Evolutionary conservation across 1,284 basidiomycete genomes (phyloP).

Genomic region (Takashimella koratensis): DNA sequence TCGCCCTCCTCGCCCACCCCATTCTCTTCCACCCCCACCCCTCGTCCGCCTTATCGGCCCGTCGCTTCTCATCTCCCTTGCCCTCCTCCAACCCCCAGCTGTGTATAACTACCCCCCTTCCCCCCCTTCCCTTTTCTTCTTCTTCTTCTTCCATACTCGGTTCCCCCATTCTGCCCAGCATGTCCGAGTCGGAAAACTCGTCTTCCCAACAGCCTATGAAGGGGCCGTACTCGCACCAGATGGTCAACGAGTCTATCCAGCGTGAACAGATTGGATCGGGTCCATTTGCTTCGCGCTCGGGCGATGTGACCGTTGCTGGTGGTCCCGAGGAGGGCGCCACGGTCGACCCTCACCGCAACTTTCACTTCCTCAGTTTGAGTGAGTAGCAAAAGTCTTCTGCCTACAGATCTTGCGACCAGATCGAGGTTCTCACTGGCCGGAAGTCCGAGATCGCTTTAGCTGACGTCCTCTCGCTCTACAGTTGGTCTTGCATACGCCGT

Average conservation of each 20-base stretch:
- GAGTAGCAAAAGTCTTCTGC: background rate
- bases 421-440: too few relatives aligned
- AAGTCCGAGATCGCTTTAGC: too few relatives aligned
- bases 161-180: background rate
- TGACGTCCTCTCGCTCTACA: too few relatives aligned
- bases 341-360: slow-evolving; percentile 12
- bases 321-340: background rate
- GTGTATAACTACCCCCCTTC: background rate
- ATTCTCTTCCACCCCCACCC: background rate
- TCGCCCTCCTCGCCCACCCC: too few relatives aligned
- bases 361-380: slow-evolving; percentile 22
- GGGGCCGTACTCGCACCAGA: slow-evolving; percentile 19
- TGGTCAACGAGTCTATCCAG: slow-evolving; percentile 22
- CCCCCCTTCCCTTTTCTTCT: background rate
- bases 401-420: too few relatives aligned
- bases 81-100: background rate
- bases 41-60: background rate
- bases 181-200: background rate
- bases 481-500: slow-evolving; percentile 35
- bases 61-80: too few relatives aligned
- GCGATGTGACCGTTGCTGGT: background rate
- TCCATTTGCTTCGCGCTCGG: slow-evolving; percentile 13
- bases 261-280: slow-evolving; percentile 21
- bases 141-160: background rate
- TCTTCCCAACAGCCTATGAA: slow-evolving; percentile 11